phyloP scores from a whole-genome alignment of 2,329 filamentous ascomycete genomes.

The Rutstroemia sydowiana region DNA sequence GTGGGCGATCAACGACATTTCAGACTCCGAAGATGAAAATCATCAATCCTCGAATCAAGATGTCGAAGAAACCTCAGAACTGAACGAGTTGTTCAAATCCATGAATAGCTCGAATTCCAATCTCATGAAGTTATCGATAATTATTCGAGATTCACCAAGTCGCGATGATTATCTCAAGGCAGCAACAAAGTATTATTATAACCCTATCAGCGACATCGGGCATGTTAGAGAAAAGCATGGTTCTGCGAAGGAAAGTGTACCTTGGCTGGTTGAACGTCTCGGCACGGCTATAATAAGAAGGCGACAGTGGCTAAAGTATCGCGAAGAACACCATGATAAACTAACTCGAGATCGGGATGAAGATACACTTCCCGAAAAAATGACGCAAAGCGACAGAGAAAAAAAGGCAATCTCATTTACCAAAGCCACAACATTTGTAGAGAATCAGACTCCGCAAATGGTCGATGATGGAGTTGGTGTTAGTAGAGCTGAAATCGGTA shows the following conservation, averaged over 20 bases:
- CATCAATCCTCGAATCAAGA: background rate
- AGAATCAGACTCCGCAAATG: conserved; percentile 2
- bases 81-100: conserved; percentile 18
- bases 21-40: conserved; percentile 16
- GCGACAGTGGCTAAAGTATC: conserved; percentile 28
- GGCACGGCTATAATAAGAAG: conserved; percentile 28
- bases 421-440: conserved; percentile 22
- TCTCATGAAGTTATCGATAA: conserved; percentile 22
- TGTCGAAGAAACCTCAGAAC: conserved; percentile 16
- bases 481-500: conserved; percentile 2
- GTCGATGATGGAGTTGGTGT: background rate
- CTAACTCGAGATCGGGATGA: conserved; percentile 15
- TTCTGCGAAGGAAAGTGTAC: conserved; percentile 9
- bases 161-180: conserved; percentile 25
- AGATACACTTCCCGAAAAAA: background rate
- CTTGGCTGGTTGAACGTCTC: conserved; percentile 23
- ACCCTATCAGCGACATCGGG: conserved; percentile 15
- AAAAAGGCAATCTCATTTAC: conserved; percentile 16
- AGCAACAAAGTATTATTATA: conserved; percentile 15
- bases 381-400: conserved; percentile 1
- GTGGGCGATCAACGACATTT: conserved; percentile 14
- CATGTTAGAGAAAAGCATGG: conserved; percentile 23
- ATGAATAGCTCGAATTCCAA: conserved; percentile 17
- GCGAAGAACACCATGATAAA: conserved; percentile 25
- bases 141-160: conserved; percentile 19